Percentiles rank a stretch among this genome's conserved stretches.
These are phyloP conservation scores for Ambispora gerdemannii DNA, from an alignment of 192 early-diverging fungal species.

Conservation along the genomic window DNA sequence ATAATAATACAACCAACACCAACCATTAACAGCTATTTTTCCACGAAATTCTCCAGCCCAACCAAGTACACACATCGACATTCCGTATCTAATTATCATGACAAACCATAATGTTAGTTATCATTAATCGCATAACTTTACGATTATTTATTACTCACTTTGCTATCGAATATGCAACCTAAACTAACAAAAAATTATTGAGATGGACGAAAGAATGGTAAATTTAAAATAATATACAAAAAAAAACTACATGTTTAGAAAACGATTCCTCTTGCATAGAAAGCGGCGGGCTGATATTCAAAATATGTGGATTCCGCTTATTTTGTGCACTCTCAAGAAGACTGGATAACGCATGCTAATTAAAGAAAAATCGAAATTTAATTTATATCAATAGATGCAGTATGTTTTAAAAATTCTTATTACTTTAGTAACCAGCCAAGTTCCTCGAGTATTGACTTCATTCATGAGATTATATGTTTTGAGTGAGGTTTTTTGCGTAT, in stretches of 20 bases:
- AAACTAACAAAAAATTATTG: neutral
- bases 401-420: too few relatives aligned
- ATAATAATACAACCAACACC: neutral
- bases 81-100: conserved; percentile 46
- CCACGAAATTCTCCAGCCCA: conserved; percentile 63
- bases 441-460: conserved; percentile 73
- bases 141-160: too few relatives aligned
- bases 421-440: conserved; percentile 75
- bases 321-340: conserved; percentile 54
- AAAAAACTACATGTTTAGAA: conserved; percentile 51
- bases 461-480: conserved; percentile 78
- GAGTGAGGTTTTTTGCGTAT: conserved; percentile 50
- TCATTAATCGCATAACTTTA: conserved; percentile 25
- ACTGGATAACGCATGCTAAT: conserved; percentile 56
- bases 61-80: conserved; percentile 74
- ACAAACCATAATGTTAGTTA: conserved; percentile 34
- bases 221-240: neutral
- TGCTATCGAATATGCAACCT: conserved; percentile 54
- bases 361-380: neutral
- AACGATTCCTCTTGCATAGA: conserved; percentile 71
- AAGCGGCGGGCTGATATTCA: conserved; percentile 72
- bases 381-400: neutral
- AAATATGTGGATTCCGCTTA: conserved; percentile 65
- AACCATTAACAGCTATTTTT: conserved; percentile 67
- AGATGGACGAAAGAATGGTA: neutral